Percentiles rank a stretch among this genome's conserved stretches.
Conservation (phyloP, 768 basidiomycete genomes). For the Phaffia australis region DNA sequence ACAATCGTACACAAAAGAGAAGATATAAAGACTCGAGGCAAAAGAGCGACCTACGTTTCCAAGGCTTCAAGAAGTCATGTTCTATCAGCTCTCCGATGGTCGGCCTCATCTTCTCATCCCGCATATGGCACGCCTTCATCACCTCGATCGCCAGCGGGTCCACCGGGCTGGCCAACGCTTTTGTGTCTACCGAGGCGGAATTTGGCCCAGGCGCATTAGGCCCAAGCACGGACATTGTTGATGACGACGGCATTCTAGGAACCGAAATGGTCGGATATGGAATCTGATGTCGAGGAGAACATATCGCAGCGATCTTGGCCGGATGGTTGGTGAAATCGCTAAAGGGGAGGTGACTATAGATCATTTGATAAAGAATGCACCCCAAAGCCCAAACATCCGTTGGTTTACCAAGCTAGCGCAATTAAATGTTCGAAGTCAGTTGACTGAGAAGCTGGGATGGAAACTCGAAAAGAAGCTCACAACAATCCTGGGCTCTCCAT, state of each 20-base stretch:
- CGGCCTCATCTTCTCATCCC: slow-evolving; percentile 69
- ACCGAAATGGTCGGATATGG: slow-evolving; percentile 51
- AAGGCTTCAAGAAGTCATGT: slow-evolving; percentile 57
- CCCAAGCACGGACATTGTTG: slow-evolving; percentile 37
- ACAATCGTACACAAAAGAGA: too few relatives aligned
- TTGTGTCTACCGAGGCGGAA: slow-evolving; percentile 36
- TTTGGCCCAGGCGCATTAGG: slow-evolving; percentile 27
- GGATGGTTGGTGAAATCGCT: slow-evolving; percentile 56
- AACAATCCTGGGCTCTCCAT: slow-evolving; percentile 78
- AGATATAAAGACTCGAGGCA: background rate
- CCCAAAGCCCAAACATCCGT: slow-evolving; percentile 98
- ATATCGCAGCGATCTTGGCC: slow-evolving; percentile 88
- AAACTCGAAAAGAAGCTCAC: slow-evolving; percentile 36
- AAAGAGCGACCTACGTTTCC: slow-evolving; percentile 13
- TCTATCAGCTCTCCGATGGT: slow-evolving; percentile 78
- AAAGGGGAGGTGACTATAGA: slow-evolving; percentile 90
- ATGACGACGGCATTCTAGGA: slow-evolving; percentile 44
- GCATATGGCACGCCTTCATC: slow-evolving; percentile 69
- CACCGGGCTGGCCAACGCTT: slow-evolving; percentile 49
- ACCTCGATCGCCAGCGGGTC: slow-evolving; percentile 62
- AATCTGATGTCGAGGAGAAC: slow-evolving; percentile 62
- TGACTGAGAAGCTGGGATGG: slow-evolving; percentile 4
- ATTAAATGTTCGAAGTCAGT: background rate
- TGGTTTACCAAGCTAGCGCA: slow-evolving; percentile 59
- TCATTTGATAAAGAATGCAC: slow-evolving; percentile 97